Percentiles rank a stretch among this genome's conserved stretches.
These are phyloP conservation scores for Euclidium syriacum DNA, from an alignment of 345 rosid genomes.

Conservation along the genomic window DNA sequence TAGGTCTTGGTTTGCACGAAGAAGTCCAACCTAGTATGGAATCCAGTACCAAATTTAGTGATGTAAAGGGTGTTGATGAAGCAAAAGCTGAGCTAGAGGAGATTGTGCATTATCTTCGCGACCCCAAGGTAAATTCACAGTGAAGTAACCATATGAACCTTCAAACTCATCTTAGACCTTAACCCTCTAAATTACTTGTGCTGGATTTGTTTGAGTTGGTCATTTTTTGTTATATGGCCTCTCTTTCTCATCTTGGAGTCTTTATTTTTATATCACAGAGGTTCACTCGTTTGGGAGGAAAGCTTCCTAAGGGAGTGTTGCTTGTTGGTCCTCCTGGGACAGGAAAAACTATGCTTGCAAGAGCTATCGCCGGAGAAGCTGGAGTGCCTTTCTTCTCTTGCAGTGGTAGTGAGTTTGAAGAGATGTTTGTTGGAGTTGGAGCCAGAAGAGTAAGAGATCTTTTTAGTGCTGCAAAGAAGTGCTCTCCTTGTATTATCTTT, in stretches of 20 bases:
- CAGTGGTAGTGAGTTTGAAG: conserved; percentile 99
- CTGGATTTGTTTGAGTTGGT: not conserved
- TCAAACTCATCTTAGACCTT: not conserved
- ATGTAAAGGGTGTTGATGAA: conserved; percentile 97
- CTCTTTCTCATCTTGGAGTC: not conserved
- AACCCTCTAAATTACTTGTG: not conserved
- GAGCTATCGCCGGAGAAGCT: conserved; percentile 99
- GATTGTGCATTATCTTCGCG: conserved; percentile 93
- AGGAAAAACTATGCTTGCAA: conserved; percentile 97
- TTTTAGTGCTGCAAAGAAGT: conserved; percentile 97
- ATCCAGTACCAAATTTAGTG: conserved; percentile 82
- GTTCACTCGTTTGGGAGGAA: conserved; percentile 95
- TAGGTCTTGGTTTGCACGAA: conserved; percentile 90
- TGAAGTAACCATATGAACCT: not conserved
- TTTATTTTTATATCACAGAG: conserved; percentile 47
- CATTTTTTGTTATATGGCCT: not conserved
- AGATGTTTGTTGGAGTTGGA: conserved; percentile 99
- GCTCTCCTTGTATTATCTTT: conserved; percentile 92
- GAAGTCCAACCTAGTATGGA: conserved; percentile 96
- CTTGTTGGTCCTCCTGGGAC: conserved; percentile 99
- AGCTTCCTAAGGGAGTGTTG: conserved; percentile 96
- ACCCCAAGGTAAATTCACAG: conserved; percentile 67
- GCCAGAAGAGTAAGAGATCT: conserved; percentile 97
- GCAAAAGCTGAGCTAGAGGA: conserved; percentile 95
- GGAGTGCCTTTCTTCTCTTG: conserved; percentile 98